Evolutionary conservation across 371 early-diverging fungal genomes (phyloP), one percentile per base, ranked within the genome.

Genomic region (Blakeslea trispora): DNA sequence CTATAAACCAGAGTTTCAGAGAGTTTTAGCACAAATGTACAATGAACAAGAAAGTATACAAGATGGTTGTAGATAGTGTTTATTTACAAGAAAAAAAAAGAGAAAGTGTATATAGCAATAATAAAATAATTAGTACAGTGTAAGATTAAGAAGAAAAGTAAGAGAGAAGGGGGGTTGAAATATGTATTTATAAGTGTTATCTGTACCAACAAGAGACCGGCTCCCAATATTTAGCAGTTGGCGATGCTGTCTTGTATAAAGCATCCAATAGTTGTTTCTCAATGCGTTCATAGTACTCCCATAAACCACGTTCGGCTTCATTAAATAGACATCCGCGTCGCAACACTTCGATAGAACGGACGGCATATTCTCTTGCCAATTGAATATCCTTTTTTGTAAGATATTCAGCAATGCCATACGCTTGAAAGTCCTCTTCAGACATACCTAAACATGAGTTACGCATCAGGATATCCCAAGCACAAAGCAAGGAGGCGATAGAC

Each of bases 381-480:
- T 59, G 50, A 18, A 72, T 62, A 0, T 70, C 68, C 5, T 61
- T 49, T 5, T 43, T 23, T 2, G 62, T 45, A 0, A 72, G 43
- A 10, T 55, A 59, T 9, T 55, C 53, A 13, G 50, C 44, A 5
- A 53, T 49, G 13, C 34, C 47, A 31, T 28, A 37, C n/a, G 35
- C 55, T 11, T 32, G 1, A 1, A 66, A 21, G 15, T 66, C 50
- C 10, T 65, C 57, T 10, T 65, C 53, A 18, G 58, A 37, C 44
- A 71, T 59, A 3, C 66, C 72, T 8, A 72, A 32, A 15, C 71
- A 72, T 9, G 73, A 61, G 53, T 72, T 72, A 15, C 71, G 67
- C 48, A 68, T 45, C 43, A 70, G 60, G 0, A 63, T 59, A 42
- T 75, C 76, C 68, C 76, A 75, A 3, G 70, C 72, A 44, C 59